These are phyloP conservation scores for Musa acuminata DNA, from an alignment of 176 grass and related monocot species.

Conservation along the genomic window DNA sequence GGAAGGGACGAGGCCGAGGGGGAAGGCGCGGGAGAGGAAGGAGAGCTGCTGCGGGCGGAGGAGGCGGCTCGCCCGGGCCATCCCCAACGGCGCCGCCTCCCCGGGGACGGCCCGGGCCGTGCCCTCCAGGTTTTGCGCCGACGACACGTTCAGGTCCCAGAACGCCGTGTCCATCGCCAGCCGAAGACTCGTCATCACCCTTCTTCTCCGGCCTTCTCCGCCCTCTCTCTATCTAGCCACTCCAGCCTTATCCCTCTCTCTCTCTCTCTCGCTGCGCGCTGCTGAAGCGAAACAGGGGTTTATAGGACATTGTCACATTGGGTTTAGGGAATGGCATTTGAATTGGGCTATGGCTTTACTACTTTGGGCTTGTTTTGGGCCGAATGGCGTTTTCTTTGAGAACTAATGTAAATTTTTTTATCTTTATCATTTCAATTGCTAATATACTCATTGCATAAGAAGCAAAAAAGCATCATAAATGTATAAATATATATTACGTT, in stretches of 20 bases:
- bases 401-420: too few relatives aligned
- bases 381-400: too few relatives aligned
- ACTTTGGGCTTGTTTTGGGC: too few relatives aligned
- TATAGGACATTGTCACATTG: background rate
- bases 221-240: background rate
- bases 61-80: constrained; percentile 18
- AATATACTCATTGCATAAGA: too few relatives aligned
- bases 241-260: too few relatives aligned
- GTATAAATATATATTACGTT: too few relatives aligned
- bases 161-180: constrained; percentile 24
- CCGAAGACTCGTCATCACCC: constrained; percentile 16
- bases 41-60: constrained; percentile 24
- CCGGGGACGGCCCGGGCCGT: constrained; percentile 11
- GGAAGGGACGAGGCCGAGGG: constrained; percentile 21
- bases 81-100: constrained; percentile 6
- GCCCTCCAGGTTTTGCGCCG: constrained; percentile 19
- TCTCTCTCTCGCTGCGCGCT: background rate
- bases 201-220: background rate
- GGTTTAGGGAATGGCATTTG: too few relatives aligned
- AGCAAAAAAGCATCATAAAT: too few relatives aligned
- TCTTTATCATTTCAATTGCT: too few relatives aligned
- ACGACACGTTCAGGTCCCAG: constrained; percentile 20
- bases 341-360: too few relatives aligned
- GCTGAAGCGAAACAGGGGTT: background rate
- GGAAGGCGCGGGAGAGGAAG: constrained; percentile 20